These are phyloP conservation scores for Dothideomycetes sp. DNA, from an alignment of 2,329 filamentous ascomycete genomes.

Conservation along the genomic window DNA sequence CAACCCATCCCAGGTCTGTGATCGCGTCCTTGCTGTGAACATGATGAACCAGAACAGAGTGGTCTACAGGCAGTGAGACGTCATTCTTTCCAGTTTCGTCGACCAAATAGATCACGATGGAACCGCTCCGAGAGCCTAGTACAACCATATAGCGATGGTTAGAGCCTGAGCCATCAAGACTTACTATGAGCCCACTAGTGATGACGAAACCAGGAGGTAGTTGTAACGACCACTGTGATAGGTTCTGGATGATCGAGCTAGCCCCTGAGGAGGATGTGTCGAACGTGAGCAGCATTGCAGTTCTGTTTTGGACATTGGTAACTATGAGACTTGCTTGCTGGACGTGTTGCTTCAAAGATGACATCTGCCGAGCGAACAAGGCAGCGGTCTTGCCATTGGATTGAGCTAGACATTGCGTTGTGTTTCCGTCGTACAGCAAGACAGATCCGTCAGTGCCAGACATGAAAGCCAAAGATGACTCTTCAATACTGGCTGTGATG, in stretches of 20 bases:
- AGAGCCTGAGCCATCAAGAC: neutral
- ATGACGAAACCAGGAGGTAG: constrained; percentile 40
- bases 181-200: constrained; percentile 36
- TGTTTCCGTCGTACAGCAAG: constrained; percentile 26
- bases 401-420: constrained; percentile 22
- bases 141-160: constrained; percentile 19
- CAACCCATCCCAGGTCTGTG: constrained; percentile 47
- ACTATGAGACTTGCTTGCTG: constrained; percentile 26
- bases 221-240: constrained; percentile 7
- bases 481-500: constrained; percentile 31
- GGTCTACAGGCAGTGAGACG: neutral
- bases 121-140: constrained; percentile 49
- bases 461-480: constrained; percentile 34
- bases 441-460: constrained; percentile 38
- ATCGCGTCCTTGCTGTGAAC: constrained; percentile 54
- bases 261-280: neutral
- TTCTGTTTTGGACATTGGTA: constrained; percentile 29
- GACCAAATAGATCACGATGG: constrained; percentile 34
- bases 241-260: neutral
- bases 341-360: neutral
- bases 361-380: constrained; percentile 25
- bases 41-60: constrained; percentile 16
- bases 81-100: neutral
- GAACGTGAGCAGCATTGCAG: constrained; percentile 18
- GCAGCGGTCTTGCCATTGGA: constrained; percentile 33